phyloP scores from a whole-genome alignment of 495 filamentous ascomycete species.

The Annulohypoxylon maeteangense region DNA sequence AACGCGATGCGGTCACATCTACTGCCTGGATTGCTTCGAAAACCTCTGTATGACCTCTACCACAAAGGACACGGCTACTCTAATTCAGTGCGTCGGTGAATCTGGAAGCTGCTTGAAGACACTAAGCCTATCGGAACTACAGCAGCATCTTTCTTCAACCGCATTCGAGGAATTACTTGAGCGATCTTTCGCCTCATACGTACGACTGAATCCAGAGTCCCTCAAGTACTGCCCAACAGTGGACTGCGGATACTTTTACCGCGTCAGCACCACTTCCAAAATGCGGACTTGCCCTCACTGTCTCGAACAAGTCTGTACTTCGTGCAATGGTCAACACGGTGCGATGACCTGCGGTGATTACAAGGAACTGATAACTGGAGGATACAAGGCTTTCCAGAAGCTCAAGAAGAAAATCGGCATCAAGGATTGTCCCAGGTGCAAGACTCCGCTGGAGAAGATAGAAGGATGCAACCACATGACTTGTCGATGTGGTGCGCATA shows the following conservation, averaged over 20 bases:
- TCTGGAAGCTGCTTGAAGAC: slow-evolving; percentile 39
- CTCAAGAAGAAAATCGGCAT: slow-evolving; percentile 48
- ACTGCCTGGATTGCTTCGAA: slow-evolving; percentile 60
- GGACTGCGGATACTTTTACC: slow-evolving; percentile 57
- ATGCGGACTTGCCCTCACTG: slow-evolving; percentile 53
- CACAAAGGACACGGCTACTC: slow-evolving; percentile 19
- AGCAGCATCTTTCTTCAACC: slow-evolving; percentile 47
- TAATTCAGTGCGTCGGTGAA: slow-evolving; percentile 48
- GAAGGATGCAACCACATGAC: slow-evolving; percentile 64
- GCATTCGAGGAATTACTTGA: slow-evolving; percentile 55
- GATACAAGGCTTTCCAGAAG: slow-evolving; percentile 38
- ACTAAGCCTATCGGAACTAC: slow-evolving; percentile 50
- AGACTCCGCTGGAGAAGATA: slow-evolving; percentile 54
- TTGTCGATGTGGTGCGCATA: slow-evolving; percentile 59
- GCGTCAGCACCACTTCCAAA: slow-evolving; percentile 18
- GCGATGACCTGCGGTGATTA: slow-evolving; percentile 54
- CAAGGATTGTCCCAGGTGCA: slow-evolving; percentile 56
- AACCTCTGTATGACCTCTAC: slow-evolving; percentile 46
- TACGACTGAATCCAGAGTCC: slow-evolving; percentile 46
- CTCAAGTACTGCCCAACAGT: slow-evolving; percentile 56
- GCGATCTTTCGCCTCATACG: slow-evolving; percentile 51
- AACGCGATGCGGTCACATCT: slow-evolving; percentile 56
- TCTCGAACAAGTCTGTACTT: slow-evolving; percentile 51
- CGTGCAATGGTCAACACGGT: slow-evolving; percentile 51
- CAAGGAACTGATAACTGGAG: slow-evolving; percentile 44